These are phyloP conservation scores for Clausena lansium DNA, from an alignment of 345 rosid genomes.

Conservation along the genomic window DNA sequence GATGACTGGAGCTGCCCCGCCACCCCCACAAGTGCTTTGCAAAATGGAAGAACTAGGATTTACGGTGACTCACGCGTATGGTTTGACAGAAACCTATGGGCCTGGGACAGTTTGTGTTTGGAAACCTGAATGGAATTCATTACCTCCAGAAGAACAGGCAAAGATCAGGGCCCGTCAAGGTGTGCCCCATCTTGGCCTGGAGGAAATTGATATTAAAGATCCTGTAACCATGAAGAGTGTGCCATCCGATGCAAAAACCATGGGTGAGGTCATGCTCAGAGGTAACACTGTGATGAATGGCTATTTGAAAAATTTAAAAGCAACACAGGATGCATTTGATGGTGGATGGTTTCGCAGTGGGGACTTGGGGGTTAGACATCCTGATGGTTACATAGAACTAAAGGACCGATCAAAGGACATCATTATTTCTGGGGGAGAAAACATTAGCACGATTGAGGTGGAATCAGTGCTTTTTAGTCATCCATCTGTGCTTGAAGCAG, in stretches of 20 bases:
- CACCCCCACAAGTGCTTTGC: constrained; percentile 58
- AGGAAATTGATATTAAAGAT: constrained; percentile 58
- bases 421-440: constrained; percentile 77
- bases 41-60: constrained; percentile 71
- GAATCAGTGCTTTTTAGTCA: constrained; percentile 63
- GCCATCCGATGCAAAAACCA: constrained; percentile 57
- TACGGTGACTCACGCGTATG: constrained; percentile 54
- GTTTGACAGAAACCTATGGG: constrained; percentile 78
- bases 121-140: constrained; percentile 72
- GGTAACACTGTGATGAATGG: constrained; percentile 87
- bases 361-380: constrained; percentile 68
- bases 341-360: constrained; percentile 82
- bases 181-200: constrained; percentile 55
- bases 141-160: constrained; percentile 47
- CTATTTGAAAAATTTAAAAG: constrained; percentile 58
- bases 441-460: constrained; percentile 69
- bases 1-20: constrained; percentile 70
- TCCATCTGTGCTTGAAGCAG: constrained; percentile 68
- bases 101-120: constrained; percentile 66
- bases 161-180: constrained; percentile 74
- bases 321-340: constrained; percentile 56
- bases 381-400: constrained; percentile 68
- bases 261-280: constrained; percentile 75
- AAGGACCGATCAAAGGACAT: constrained; percentile 78
- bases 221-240: constrained; percentile 57